Evolutionary conservation across 116 monocot species (phyloP).

Genomic region (Phalaenopsis hybrid): DNA sequence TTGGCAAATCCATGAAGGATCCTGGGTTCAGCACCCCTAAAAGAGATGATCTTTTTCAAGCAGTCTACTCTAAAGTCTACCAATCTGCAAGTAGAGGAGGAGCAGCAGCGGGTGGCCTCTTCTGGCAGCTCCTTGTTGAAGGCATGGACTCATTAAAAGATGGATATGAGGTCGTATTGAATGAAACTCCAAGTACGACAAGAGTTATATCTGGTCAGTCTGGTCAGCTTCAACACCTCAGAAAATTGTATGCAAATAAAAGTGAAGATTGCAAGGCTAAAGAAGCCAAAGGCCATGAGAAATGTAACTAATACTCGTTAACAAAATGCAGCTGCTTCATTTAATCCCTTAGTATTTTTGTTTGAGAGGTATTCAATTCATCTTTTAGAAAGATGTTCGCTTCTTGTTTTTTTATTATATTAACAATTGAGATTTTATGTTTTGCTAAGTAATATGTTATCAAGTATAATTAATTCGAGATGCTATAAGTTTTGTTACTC

Average conservation of each 20-base stretch:
- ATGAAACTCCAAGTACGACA: constrained; percentile 20
- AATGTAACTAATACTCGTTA: neutral
- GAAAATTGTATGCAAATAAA: constrained; percentile 18
- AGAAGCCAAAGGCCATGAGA: constrained; percentile 31
- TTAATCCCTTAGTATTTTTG: too few relatives aligned
- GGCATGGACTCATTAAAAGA: constrained; percentile 75
- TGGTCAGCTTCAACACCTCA: constrained; percentile 25
- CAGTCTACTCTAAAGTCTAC: constrained; percentile 64
- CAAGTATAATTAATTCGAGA: too few relatives aligned
- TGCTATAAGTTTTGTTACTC: too few relatives aligned
- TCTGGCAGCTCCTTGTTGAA: constrained; percentile 74
- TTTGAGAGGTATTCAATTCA: too few relatives aligned
- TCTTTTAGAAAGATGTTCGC: too few relatives aligned
- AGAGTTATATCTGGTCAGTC: constrained; percentile 32
- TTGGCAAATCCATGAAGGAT: constrained; percentile 75
- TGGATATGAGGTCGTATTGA: constrained; percentile 73
- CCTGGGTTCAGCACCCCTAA: constrained; percentile 47
- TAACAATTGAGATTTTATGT: too few relatives aligned
- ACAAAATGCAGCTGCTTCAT: too few relatives aligned
- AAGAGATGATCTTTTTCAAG: constrained; percentile 52
- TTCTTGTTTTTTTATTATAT: too few relatives aligned
- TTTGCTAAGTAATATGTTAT: too few relatives aligned
- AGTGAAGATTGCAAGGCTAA: constrained; percentile 17
- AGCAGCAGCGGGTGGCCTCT: constrained; percentile 60
- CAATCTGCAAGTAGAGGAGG: constrained; percentile 70